phyloP scores from a whole-genome alignment of 2,329 filamentous ascomycete genomes.

The Lachnellula subtilissima region DNA sequence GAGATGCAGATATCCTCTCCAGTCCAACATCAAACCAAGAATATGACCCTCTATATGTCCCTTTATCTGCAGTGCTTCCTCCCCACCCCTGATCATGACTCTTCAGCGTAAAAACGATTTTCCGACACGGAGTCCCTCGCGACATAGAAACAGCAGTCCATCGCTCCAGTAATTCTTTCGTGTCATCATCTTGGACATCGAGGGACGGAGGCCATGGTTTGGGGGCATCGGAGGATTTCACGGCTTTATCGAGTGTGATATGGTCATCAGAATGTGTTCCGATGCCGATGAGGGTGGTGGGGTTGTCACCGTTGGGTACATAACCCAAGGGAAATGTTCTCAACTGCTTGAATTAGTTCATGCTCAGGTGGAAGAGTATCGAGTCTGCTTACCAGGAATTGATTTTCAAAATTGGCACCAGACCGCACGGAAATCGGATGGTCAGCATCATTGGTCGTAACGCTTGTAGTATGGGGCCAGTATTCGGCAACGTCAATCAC shows the following conservation, averaged over 20 bases:
- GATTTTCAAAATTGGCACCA: constrained; percentile 30
- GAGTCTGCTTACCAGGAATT: constrained; percentile 37
- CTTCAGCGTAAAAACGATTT: constrained; percentile 54
- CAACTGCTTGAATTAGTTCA: constrained; percentile 18
- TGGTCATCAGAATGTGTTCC: background rate
- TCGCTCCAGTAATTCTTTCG: constrained; percentile 14
- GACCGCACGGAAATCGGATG: constrained; percentile 6
- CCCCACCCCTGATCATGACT: constrained; percentile 58
- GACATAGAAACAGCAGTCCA: constrained; percentile 16
- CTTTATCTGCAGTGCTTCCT: constrained; percentile 27
- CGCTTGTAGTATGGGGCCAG: constrained; percentile 46
- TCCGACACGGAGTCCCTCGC: constrained; percentile 46
- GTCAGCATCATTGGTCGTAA: constrained; percentile 17
- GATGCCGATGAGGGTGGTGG: background rate
- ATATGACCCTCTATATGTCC: constrained; percentile 45
- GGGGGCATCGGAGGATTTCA: background rate
- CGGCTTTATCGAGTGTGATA: background rate
- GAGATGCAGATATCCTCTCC: constrained; percentile 46
- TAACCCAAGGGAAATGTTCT: constrained; percentile 28
- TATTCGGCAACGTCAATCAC: constrained; percentile 59
- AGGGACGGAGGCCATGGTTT: constrained; percentile 11
- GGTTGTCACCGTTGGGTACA: background rate
- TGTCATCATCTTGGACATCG: constrained; percentile 11
- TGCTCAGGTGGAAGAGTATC: background rate
- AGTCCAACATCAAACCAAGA: constrained; percentile 62